These are phyloP conservation scores for Chrysopogon serrulatus DNA, from an alignment of 176 grass and related monocot genomes.

Conservation along the genomic window DNA sequence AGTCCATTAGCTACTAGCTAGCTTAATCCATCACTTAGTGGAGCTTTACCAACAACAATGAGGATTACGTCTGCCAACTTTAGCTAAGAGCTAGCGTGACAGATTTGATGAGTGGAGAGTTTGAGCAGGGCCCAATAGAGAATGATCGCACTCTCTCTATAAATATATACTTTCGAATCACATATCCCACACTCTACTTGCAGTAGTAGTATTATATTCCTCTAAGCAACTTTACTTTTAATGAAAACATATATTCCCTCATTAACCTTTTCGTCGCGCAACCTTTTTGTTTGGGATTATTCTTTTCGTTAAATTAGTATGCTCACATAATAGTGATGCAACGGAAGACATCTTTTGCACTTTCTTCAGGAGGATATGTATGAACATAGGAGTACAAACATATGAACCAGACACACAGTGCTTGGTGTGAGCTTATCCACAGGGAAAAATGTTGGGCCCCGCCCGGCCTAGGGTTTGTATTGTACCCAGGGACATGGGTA, in stretches of 20 bases:
- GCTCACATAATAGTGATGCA: background rate
- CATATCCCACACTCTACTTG: constrained; percentile 14
- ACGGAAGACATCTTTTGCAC: background rate
- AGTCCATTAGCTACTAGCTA: constrained; percentile 15
- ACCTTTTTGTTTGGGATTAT: constrained; percentile 33
- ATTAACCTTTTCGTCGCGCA: background rate
- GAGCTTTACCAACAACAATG: constrained; percentile 40
- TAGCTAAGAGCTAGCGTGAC: constrained; percentile 27
- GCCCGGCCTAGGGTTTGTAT: background rate
- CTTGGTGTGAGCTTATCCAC: constrained; percentile 30
- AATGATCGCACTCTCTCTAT: background rate
- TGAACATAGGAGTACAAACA: background rate
- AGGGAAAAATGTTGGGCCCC: background rate
- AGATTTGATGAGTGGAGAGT: constrained; percentile 2
- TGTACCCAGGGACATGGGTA: constrained; percentile 2
- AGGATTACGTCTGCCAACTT: constrained; percentile 42
- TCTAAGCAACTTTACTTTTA: constrained; percentile 38
- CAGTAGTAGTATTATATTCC: constrained; percentile 1
- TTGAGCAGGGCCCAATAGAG: constrained; percentile 6
- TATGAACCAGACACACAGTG: background rate
- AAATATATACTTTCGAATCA: background rate
- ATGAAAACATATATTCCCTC: constrained; percentile 40
- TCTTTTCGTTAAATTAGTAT: constrained; percentile 22
- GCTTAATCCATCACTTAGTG: constrained; percentile 37
- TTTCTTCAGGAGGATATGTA: background rate